Base-by-base conservation (phyloP, 768 basidiomycete species). In the Calvatia gigantea region DNA sequence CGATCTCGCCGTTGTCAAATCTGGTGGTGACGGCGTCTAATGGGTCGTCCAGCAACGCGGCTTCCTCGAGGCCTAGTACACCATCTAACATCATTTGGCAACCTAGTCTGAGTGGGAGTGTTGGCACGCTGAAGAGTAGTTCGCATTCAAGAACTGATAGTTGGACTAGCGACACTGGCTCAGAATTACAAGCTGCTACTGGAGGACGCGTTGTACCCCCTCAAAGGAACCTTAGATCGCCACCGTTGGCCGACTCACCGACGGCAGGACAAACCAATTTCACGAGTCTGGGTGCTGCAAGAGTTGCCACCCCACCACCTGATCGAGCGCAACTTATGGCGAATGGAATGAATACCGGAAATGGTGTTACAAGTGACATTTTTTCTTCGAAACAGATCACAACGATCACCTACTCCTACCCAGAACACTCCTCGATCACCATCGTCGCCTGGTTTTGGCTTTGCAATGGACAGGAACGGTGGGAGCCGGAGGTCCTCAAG, bases 11-110 rank as follows among this genome's bases (percentile, higher is more conserved):
- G 4, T 75, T 89, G 32, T 80, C 86, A 29, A 78, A 56, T 31
- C 52, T 59, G 12, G 54, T 39, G 28, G 47, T 47, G 75, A 25
- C 72, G 6, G 43, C 52, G 25, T 45, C 52, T 37, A 44, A 21
- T 45, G 43, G 43, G 19, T 27, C 52, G 5, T 17, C 27, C 14
- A 39, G 54, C 19, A 56, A 42, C 17, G 38, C 47, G 28, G 33
- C 38, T 35, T 42, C 46, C 38, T 88, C 89, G 25, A 82, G 84
- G 28, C 85, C 86, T 29, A 69, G 72, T 27, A 82, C 80, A 8
- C 89, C 89, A 32, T 91, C 90, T 1, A 89, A 87, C 65, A 78
- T 89, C 50, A 80, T 82, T n/a, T 91, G 89, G 89, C 82, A 70
- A 59, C 66, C 62, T 67, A 71, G 62, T 54, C 42, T 61, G 23